Base-by-base conservation (phyloP, 768 basidiomycete genomes). In the Russula dissimulans region DNA sequence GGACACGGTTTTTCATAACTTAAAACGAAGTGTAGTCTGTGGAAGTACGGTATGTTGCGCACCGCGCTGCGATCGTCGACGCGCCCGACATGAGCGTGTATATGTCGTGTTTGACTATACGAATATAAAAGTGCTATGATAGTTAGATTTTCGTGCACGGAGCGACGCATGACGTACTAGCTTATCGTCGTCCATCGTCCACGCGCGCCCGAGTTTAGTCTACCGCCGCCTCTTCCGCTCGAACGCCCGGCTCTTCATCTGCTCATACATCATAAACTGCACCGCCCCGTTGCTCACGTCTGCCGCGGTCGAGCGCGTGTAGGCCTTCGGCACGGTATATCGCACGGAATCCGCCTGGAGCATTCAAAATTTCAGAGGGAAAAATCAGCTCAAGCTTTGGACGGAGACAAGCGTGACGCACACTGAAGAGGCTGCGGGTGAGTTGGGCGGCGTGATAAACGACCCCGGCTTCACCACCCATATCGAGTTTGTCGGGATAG, bases 221-320 rank as follows among this genome's bases (percentile, higher is more conserved):
- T 83, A 83, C 66, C 78, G 80, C 65, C 76, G 80, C 64, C 80
- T 76, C 72, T 91, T 94, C 61, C 82, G 80, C 65, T 90, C 86
- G 67, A 91, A 90, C 7, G 90, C 85, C 84, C 91, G 88, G 29
- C 79, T 75, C 71, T 98, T 98, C 85, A 99, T 86, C 72, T 95
- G 85, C 69, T 99, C 97, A 69, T 98, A 99, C 1, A 84, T 83
- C 75, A 95, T 91, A 72, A 99, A 99, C 71, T 98, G 97, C 43
- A 97, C 77, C 0, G 94, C 92, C 1, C 97, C 95, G 67, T 93
- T 98, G 71, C 86, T 85, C 61, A 97, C 94, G 14, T 95, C 97
- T 39, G 1, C 97, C 97, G 56, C 86, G 86, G 70, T 91, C 95
- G 4, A 95, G 77, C 5, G 95, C 97, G 8, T 74, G 67, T 7